Base-by-base conservation (phyloP, 495 filamentous ascomycete genomes). In the Penicillium daleae region DNA sequence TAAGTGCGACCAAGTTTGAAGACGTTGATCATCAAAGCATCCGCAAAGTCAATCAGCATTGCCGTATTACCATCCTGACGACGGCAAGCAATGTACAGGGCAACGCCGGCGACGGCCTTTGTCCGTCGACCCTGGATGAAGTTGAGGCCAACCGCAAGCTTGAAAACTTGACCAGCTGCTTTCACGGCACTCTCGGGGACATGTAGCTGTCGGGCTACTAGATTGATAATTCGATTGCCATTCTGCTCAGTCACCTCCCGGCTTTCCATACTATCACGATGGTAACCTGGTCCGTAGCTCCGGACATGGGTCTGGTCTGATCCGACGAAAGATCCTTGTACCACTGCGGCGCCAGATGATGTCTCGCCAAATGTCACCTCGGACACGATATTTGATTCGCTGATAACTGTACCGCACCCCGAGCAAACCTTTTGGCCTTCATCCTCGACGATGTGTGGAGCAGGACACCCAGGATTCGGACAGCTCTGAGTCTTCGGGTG, bases 11-110 rank as follows among this genome's bases (percentile, higher is more conserved):
- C 95, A 33, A 99, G 86, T 44, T 90, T 87, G 76, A 96, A 99
- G 19, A 98, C 94, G 63, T 97, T 97, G 57, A 92, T 82, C 71
- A 81, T 85, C 48, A 93, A 78, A 49, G 91, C 82, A 68, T 98
- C 96, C 10, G 96, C 91, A 66, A 99, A 90, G 78, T 99, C 95
- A 71, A 99, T 97, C 17, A 99, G 82, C 90, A 99, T 92, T 55
- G 81, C 71, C 0, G 78, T 83, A 58, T 89, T 89, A 17, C 77
- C 77, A 40, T 75, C 87, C 83, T 75, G 85, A 74, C 69, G 82
- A 42, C 95, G 87, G 75, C 92, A 96, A 26, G 90, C 90, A 58
- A 90, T 88, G 66, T 97, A 99, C 26, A 99, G 81, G 73, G 90
- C 92, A 39, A 93, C 88, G 12, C 92, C 92, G 35, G 89, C 88